These are phyloP conservation scores for Fraxinus platypoda DNA, from an alignment of 305 asterid species.

Conservation along the genomic window DNA sequence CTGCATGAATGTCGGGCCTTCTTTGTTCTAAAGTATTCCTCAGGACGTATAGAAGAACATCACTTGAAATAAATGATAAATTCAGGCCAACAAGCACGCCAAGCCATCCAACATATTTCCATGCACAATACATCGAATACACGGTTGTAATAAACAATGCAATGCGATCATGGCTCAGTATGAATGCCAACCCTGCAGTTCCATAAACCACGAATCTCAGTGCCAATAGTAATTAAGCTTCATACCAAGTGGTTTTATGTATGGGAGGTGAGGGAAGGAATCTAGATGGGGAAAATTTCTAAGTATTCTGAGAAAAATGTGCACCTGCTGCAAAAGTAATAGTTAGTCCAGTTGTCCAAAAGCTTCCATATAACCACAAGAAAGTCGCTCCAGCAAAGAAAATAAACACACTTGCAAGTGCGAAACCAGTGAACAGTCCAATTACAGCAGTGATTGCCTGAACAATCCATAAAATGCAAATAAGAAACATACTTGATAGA, in stretches of 20 bases:
- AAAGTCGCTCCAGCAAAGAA: constrained; percentile 45
- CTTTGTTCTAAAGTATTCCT: constrained; percentile 64
- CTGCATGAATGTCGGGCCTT: constrained; percentile 45
- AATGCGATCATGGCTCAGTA: constrained; percentile 55
- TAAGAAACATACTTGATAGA: constrained; percentile 5
- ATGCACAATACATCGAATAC: constrained; percentile 76
- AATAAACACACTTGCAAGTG: constrained; percentile 48
- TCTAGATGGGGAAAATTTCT: constrained; percentile 1
- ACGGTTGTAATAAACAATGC: constrained; percentile 59
- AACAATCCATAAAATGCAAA: constrained; percentile 27
- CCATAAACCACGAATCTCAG: constrained; percentile 22
- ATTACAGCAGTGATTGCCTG: constrained; percentile 61
- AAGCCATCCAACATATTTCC: constrained; percentile 79
- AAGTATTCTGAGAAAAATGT: constrained; percentile 21
- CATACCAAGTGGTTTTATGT: background rate
- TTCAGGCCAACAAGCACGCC: constrained; percentile 71
- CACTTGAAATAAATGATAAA: constrained; percentile 84
- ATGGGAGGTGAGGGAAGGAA: background rate
- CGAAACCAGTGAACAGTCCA: constrained; percentile 69
- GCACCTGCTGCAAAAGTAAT: constrained; percentile 71
- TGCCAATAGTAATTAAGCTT: constrained; percentile 18
- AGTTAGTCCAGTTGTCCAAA: constrained; percentile 66
- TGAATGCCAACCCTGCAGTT: constrained; percentile 69
- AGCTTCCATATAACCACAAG: constrained; percentile 84
- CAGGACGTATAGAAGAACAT: constrained; percentile 64